Base-by-base conservation (phyloP, 345 rosid genomes). In the Brassica carinata region DNA sequence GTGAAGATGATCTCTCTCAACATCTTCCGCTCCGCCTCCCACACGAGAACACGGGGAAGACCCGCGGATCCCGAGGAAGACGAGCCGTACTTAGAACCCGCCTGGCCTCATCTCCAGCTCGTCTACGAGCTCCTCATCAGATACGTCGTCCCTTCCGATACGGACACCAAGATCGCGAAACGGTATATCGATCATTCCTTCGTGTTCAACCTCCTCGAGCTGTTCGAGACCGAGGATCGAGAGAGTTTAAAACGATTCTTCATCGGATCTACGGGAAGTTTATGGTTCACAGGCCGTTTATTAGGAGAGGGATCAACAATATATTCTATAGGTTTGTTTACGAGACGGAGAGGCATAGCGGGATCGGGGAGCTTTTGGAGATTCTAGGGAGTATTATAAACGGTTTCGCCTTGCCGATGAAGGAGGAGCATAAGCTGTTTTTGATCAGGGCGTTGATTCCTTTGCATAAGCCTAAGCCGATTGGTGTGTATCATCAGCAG, bases 341-440 rank as follows among this genome's bases (percentile, higher is more conserved):
- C 48, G 98, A 92, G 89, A 92, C 94, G 0, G 97, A 89, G 85
- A 90, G 92, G 85, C 96, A 92, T 70, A 80, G 89, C 15, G 97
- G 98, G 61, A 84, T 92, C 13, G 96, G 90, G 1, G 96, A 92
- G 83, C 87, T 94, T 65, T 78, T 94, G 87, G 97, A 94, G 88
- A 92, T 94, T 81, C 81, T 94, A 36, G 97, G 97, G 73, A 94
- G 98, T 84, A 92, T 94, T 64, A 88, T 92, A 17, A 94, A 94
- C 80, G 98, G 98, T 29, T 94, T 94, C 85, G 98, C 98, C 0
- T 76, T 94, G 85, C 98, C 98, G 0, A 94, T 94, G 98, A 94
- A 94, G 72, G 96, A 92, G 83, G 98, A 94, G 80, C 98, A 94
- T 67, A 94, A 94, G 84, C 69, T 94, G 40, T 94, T 94, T 72